Conservation (phyloP, 1,284 basidiomycete species). For the Cystobasidium sp. region DNA sequence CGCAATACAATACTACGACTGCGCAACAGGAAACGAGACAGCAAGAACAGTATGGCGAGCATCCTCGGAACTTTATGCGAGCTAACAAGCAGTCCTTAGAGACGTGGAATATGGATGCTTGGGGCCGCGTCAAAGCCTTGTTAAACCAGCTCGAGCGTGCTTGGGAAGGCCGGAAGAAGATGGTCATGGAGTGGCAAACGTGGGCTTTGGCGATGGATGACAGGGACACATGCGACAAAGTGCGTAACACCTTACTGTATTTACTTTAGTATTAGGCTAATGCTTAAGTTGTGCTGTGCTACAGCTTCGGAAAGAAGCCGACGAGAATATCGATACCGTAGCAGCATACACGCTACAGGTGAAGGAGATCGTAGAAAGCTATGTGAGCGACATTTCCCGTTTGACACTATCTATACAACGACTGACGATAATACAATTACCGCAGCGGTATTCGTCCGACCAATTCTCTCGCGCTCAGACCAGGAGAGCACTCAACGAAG, state of each 20-base stretch:
- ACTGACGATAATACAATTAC: too few species aligned
- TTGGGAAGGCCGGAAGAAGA: slow-evolving; percentile 41
- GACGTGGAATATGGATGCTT: slow-evolving; percentile 35
- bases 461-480: slow-evolving; percentile 34
- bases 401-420: neutral
- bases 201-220: slow-evolving; percentile 34
- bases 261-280: neutral
- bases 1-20: slow-evolving; percentile 34
- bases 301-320: slow-evolving; percentile 43
- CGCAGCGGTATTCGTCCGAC: slow-evolving; percentile 37
- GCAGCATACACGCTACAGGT: slow-evolving; percentile 40
- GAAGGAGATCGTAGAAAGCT: slow-evolving; percentile 41
- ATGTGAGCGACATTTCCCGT: neutral
- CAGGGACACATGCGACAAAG: slow-evolving; percentile 37
- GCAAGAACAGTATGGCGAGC: slow-evolving; percentile 42
- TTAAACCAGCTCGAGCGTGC: slow-evolving; percentile 39
- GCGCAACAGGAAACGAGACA: slow-evolving; percentile 36
- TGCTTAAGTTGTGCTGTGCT: neutral
- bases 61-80: slow-evolving; percentile 38
- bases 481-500: slow-evolving; percentile 33
- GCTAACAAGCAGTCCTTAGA: slow-evolving; percentile 33
- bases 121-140: slow-evolving; percentile 28
- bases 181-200: slow-evolving; percentile 43
- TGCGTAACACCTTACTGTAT: slow-evolving; percentile 5
- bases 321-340: slow-evolving; percentile 35